Evolutionary conservation across 2,329 filamentous ascomycete species (phyloP), one percentile per base, ranked within the genome.

Genomic region (Lasiodiplodia hormozganensis): DNA sequence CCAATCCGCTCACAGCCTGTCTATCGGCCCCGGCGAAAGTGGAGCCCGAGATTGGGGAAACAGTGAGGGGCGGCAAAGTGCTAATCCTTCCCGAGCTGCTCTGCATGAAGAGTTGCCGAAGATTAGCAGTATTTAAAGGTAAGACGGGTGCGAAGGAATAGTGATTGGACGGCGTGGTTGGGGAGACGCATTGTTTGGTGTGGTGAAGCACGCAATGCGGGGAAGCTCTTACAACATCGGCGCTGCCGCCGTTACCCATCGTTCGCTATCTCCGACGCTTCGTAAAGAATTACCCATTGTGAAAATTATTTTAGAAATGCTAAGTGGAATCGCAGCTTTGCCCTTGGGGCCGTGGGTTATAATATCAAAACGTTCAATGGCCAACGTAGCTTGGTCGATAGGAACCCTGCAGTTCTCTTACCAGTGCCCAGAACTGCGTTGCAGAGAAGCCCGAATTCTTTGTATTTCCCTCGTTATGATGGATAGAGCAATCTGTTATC

Each of bases 161-260:
- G 21, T 52, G 60, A 64, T 64, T 64, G 60, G 60, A 47, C 18
- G 28, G 21, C 21, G 43, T 28, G 28, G n/a, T 38, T 25, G n/a
- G 43, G n/a, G 31, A 52, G 47, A 64, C 31, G 47, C 47, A n/a
- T 64, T 64, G n/a, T 62, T 62, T 51, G 34, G 43, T 64, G 60
- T 52, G 12, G 28, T 64, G 21, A n/a, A 68, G 67, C 67, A 68
- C 67, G 67, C 67, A 68, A 68, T 68, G 67, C 58, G 67, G 67
- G 67, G 67, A 60, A 57, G 49, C 36, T 57, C 58, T 68, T 18
- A 68, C 67, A 68, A 68, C 67, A 68, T 68, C 51, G 49, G n/a
- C 25, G 40, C 36, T 18, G 23, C 21, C 54, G 31, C 36, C 21
- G n/a, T 52, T 18, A 23, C 36, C 52, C n/a, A 56, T 31, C 51